These are phyloP conservation scores for Coleophoma eucalyptorum DNA, from an alignment of 2,329 filamentous ascomycete genomes.

Conservation along the genomic window DNA sequence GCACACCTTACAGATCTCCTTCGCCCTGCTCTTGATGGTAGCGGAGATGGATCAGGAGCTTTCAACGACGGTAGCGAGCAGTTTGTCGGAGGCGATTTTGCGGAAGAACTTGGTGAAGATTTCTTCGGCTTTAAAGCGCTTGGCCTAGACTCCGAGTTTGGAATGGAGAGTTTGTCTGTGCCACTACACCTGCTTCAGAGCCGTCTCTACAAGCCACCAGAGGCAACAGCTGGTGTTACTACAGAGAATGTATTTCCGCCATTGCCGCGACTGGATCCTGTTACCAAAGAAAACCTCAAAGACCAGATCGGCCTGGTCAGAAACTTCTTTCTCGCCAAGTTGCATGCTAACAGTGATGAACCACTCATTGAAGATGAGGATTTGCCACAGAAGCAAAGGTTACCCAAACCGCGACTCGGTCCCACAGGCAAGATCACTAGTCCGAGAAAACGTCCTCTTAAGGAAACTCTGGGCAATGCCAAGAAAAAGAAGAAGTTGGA, in stretches of 20 bases:
- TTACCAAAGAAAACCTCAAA: constrained; percentile 74
- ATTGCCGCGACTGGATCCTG: constrained; percentile 67
- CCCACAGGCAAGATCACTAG: constrained; percentile 82
- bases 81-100: constrained; percentile 94
- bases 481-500: constrained; percentile 85
- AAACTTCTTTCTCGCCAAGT: constrained; percentile 86
- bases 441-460: constrained; percentile 76
- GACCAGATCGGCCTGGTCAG: constrained; percentile 83
- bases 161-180: constrained; percentile 81
- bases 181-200: constrained; percentile 92
- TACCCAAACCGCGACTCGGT: constrained; percentile 58
- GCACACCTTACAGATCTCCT: constrained; percentile 87
- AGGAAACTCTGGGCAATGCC: constrained; percentile 77
- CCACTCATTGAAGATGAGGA: constrained; percentile 93
- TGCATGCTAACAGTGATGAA: constrained; percentile 79
- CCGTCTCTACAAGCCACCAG: constrained; percentile 79
- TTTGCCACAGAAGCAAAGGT: constrained; percentile 80
- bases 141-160: constrained; percentile 87
- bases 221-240: constrained; percentile 54
- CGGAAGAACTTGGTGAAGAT: constrained; percentile 95
- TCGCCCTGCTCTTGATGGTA: constrained; percentile 81
- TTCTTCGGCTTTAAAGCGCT: constrained; percentile 98
- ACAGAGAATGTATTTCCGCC: constrained; percentile 54
- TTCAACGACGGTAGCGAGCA: constrained; percentile 98
- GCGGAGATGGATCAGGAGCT: constrained; percentile 79